A percentile compares a stretch with the other conserved stretches of the same genome.
These are phyloP conservation scores for Dryas octopetala DNA, from an alignment of 306 rosid species.

Conservation along the genomic window DNA sequence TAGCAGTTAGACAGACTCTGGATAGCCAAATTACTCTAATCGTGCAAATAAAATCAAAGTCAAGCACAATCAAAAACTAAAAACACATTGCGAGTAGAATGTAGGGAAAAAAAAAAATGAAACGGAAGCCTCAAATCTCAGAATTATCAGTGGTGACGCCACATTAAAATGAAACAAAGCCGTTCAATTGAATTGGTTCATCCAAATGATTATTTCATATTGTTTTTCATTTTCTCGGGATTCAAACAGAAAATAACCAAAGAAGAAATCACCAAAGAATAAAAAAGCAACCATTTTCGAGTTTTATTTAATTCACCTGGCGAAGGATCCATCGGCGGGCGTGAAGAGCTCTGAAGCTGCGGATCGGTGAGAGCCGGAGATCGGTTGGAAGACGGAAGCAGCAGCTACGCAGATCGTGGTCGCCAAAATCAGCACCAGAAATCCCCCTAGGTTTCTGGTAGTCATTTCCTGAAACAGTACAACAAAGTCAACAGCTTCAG, in stretches of 20 bases:
- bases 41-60: constrained; percentile 4
- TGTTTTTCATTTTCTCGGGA: neutral
- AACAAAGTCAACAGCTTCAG: constrained; percentile 26
- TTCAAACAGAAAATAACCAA: neutral
- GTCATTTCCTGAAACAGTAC: constrained; percentile 64
- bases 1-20: too few relatives aligned
- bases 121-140: neutral
- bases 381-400: constrained; percentile 48
- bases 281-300: neutral
- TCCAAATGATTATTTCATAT: neutral
- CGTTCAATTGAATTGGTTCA: neutral
- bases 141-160: neutral
- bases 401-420: constrained; percentile 59
- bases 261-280: neutral
- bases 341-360: constrained; percentile 69
- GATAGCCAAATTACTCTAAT: neutral
- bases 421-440: constrained; percentile 54
- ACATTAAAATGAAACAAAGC: neutral
- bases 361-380: constrained; percentile 80
- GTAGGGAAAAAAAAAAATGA: neutral
- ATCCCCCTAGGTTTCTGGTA: constrained; percentile 45
- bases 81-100: neutral
- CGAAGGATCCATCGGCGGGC: constrained; percentile 46
- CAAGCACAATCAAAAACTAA: neutral
- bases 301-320: constrained; percentile 47